Evolutionary conservation across 1,284 basidiomycete species (phyloP).

Genomic region (Puccinia novopanici): DNA sequence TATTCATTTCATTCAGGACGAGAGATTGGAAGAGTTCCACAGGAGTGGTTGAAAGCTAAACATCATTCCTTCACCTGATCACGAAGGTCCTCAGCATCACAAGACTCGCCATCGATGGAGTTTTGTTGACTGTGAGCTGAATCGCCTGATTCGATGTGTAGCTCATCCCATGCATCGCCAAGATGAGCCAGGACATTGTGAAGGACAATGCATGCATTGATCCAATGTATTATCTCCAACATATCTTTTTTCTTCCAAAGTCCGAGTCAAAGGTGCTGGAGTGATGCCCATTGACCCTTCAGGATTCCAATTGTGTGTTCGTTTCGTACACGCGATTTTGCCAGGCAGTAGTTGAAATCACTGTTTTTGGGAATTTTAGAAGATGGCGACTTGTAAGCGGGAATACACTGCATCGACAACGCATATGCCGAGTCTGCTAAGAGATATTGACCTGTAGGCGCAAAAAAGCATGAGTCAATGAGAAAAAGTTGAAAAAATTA

Average conservation of each 20-base stretch:
- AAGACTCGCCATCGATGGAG: no score
- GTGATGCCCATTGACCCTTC: slow-evolving; percentile 32
- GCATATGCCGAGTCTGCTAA: slow-evolving; percentile 28
- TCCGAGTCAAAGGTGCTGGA: neutral
- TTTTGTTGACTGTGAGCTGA: no score
- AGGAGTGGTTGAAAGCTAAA: no score
- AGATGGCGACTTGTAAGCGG: slow-evolving; percentile 22
- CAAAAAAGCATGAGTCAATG: neutral
- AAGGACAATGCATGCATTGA: no score
- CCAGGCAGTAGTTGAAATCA: slow-evolving; percentile 30
- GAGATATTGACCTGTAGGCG: slow-evolving; percentile 20
- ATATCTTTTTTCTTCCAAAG: neutral
- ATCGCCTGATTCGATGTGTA: no score
- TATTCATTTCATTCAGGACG: no score
- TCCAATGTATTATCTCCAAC: neutral
- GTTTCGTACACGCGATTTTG: slow-evolving; percentile 8
- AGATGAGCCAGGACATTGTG: slow-evolving; percentile 14
- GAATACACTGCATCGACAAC: neutral
- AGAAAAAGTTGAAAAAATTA: neutral
- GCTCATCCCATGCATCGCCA: no score
- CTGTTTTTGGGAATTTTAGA: neutral
- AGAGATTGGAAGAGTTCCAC: no score
- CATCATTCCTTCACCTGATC: no score
- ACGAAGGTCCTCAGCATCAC: no score
- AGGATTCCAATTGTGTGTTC: slow-evolving; percentile 38